Base-by-base conservation (phyloP, 1,284 basidiomycete genomes). In the Anthracocystis panici-leucophaei region DNA sequence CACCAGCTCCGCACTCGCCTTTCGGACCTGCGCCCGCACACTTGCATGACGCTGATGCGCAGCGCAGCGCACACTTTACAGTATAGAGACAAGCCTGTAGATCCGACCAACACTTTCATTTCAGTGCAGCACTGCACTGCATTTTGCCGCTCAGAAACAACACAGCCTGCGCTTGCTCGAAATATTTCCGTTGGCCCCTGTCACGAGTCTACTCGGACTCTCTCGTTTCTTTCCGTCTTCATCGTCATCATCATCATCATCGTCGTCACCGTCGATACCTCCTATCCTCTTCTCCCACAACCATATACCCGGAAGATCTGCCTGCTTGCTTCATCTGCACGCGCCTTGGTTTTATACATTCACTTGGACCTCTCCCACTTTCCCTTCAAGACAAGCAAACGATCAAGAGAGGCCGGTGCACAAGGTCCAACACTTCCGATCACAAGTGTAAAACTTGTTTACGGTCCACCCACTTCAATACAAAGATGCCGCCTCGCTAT, bases 401-500 rank as follows among this genome's bases (percentile, higher is more conserved):
- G 18, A 3, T 45, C 53, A 11, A 23, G 23, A 23, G 29, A 35
- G 46, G 27, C 9, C 21, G 9, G 27, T 29, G 12, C 46, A 55
- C 11, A 14, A 25, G 23, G 12, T 29, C 8, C 23, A 25, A 16
- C 29, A 31, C 29, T 33, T 20, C 14, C 23, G 18, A 41, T 18
- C n/a, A 16, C 11, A 21, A 11, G 20, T 18, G 35, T 38, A 38
- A 16, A 16, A 16, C 35, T 23, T 10, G 21, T 41, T 53, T 23
- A 8, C 35, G 6, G 6, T 11, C 16, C 12, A 31, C 57, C 58
- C 67, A 70, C 63, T 29, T 42, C 68, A 58, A 65, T 62, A 10
- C 55, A 18, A 42, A 2, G 44, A 66, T 72, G 74, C 74, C 68
- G 27, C 74, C 74, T 56, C 65, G 68, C 20, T 65, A 71, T 49